A percentile compares a stretch with the other conserved stretches of the same genome.
Evolutionary conservation across 768 basidiomycete genomes (phyloP).

Genomic region (Chalciporus chontae): DNA sequence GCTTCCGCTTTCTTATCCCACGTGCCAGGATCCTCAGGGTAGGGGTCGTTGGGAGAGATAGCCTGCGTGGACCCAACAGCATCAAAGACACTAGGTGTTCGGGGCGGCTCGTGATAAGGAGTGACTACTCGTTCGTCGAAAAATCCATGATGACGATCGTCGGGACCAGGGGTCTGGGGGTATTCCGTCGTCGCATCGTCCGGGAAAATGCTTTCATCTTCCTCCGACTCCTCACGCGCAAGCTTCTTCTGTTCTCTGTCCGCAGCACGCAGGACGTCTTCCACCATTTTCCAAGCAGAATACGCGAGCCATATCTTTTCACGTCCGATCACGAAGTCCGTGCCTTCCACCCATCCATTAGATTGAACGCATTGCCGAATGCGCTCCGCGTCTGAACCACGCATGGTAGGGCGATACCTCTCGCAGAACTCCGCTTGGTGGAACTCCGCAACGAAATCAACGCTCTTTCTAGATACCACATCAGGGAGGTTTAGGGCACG

Average conservation of each 20-base stretch:
- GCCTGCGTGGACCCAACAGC: constrained; percentile 20
- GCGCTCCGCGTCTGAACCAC: constrained; percentile 43
- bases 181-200: constrained; percentile 40
- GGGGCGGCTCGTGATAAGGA: constrained; percentile 30
- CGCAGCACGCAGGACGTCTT: constrained; percentile 48
- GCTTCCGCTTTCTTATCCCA: constrained; percentile 43
- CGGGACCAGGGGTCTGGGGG: constrained; percentile 27
- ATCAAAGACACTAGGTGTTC: constrained; percentile 27
- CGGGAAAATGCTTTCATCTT: constrained; percentile 43
- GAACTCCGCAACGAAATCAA: constrained; percentile 51
- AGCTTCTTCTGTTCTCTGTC: constrained; percentile 49
- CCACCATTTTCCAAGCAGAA: constrained; percentile 57
- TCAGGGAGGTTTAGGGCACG: constrained; percentile 51
- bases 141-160: constrained; percentile 30
- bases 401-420: constrained; percentile 50
- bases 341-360: constrained; percentile 50
- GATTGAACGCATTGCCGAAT: constrained; percentile 48
- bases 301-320: constrained; percentile 55
- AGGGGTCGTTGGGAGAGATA: constrained; percentile 23
- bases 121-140: constrained; percentile 30
- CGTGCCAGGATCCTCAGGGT: constrained; percentile 35
- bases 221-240: constrained; percentile 38
- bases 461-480: constrained; percentile 43
- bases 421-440: constrained; percentile 48
- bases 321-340: constrained; percentile 53